Base-by-base conservation (phyloP, 1,284 basidiomycete genomes). In the Ceratobasidium sp. region DNA sequence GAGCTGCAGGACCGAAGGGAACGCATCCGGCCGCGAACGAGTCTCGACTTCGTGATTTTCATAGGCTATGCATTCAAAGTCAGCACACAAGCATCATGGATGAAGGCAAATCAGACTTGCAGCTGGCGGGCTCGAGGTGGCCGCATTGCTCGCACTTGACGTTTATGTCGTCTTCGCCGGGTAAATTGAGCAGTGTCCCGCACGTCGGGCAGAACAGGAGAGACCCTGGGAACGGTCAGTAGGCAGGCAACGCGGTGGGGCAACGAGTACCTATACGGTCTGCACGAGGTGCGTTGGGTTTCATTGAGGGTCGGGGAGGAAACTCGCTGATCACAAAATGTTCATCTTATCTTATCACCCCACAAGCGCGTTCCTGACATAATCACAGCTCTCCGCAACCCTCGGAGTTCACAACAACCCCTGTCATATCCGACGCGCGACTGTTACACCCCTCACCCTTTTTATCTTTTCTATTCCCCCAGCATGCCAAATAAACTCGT, bases 141-240 rank as follows among this genome's bases (percentile, higher is more conserved):
- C 88, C 89, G 81, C 97, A 98, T 79, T 96, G 95, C 80, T 93
- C 92, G 83, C 97, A 99, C 27, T 83, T 85, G 54, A 98, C 92
- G 46, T 86, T 85, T 71, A 88, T 86, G 79, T 95, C 89, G 73
- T 91, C 90, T 75, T 94, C 94, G 76, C 85, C 85, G 0, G 97
- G 96, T 27, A 96, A 84, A 78, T 93, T 90, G 27, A 99, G 89
- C 54, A 99, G 84, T 0, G 94, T 96, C 19, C 95, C 95, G 80
- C 97, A 99, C 75, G 90, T 87, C 7, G 93, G 92, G 83, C 97
- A 99, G 83, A 99, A 98, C 59, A 98, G 86, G 31, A 98, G 86
- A 5, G 96, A 96, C 69, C 97, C 95, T 89, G 31, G 39, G 56
- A 4, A 37, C 41, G 34, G 29, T 51, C 49, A 75, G 53, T 34